phyloP scores from a whole-genome alignment of 179 eudicot genomes.

The Beta corolliflora region DNA sequence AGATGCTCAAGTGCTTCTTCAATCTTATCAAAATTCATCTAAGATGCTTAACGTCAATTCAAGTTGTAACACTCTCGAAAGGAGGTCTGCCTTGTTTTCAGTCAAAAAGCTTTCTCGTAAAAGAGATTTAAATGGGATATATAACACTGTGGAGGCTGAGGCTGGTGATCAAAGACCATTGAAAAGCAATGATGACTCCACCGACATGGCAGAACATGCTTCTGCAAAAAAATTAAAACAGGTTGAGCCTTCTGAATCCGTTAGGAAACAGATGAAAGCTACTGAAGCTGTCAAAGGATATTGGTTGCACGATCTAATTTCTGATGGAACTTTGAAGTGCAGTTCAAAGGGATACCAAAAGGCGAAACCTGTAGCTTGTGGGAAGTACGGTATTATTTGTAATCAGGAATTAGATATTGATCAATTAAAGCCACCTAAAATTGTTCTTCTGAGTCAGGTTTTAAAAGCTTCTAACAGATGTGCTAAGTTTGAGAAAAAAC shows the following conservation, averaged over 20 bases:
- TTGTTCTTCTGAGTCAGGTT: conserved; percentile 51
- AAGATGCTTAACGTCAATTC: conserved; percentile 30
- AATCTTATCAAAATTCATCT: conserved; percentile 29
- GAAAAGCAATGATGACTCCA: conserved; percentile 32
- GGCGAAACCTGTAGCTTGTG: conserved; percentile 60
- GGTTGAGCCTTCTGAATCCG: conserved; percentile 22
- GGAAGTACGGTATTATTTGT: conserved; percentile 67
- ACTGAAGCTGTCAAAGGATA: conserved; percentile 22
- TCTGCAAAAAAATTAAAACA: conserved; percentile 39
- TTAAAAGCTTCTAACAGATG: conserved; percentile 41
- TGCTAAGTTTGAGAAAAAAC: conserved; percentile 24
- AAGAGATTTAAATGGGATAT: conserved; percentile 34
- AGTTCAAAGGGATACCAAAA: conserved; percentile 32
- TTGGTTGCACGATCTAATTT: conserved; percentile 19
- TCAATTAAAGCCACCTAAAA: conserved; percentile 53
- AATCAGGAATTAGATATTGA: conserved; percentile 36
- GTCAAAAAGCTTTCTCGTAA: conserved; percentile 34
- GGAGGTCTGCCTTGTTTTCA: conserved; percentile 25
- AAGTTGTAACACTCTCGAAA: conserved; percentile 26
- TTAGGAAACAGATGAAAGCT: conserved; percentile 19
- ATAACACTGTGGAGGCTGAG: conserved; percentile 25
- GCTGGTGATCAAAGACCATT: conserved; percentile 18
- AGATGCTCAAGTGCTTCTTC: conserved; percentile 30
- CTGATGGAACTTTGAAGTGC: conserved; percentile 26
- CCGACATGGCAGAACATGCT: conserved; percentile 33